Evolutionary conservation across 2,329 filamentous ascomycete genomes (phyloP), one percentile per base, ranked within the genome.

Genomic region (Pseudocercospora pini-densiflorae): DNA sequence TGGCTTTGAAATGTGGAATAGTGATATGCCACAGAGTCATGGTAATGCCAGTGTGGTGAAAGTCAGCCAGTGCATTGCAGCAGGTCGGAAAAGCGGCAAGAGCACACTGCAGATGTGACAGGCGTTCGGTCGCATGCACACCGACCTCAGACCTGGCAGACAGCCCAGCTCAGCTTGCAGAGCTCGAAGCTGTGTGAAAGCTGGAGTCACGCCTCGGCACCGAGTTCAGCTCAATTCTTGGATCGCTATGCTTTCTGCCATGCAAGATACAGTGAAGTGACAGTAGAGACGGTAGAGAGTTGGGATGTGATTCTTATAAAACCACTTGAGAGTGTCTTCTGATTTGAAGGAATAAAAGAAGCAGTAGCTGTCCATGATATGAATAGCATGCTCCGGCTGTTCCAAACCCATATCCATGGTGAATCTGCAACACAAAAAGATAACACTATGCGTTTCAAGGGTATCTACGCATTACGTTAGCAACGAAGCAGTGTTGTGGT

Each of bases 381-480:
- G 12, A 36, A 36, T 14, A 36, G 33, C 33, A 36, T 12, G 33
- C 33, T 36, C 12, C 33, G 31, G 10, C 31, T 33, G 5, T 33
- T 14, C 31, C 5, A 40, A n/a, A 7, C 16, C 36, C 36, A 16
- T 40, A 16, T 40, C 14, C 14, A 16, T 14, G 33, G 9, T 1
- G 14, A 36, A 5, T 36, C 12, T 40, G 36, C 36, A 40, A 6
- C 36, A 40, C 14, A 49, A 49, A 45, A 49, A 5, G 45, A 24
- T 23, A 21, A 24, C 45, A 49, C 12, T 24, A 54, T 54, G 51
- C 51, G 16, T 27, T 54, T n/a, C 24, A 54, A 33, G 24, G 51
- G 24, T 54, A 54, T 54, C 51, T 27, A 54, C 21, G 14, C 51
- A 54, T 54, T 27, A 54, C 51, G 31, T 54, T 54, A 54, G 51